phyloP scores from a whole-genome alignment of 345 rosid genomes.

The Lepidium didymum region DNA sequence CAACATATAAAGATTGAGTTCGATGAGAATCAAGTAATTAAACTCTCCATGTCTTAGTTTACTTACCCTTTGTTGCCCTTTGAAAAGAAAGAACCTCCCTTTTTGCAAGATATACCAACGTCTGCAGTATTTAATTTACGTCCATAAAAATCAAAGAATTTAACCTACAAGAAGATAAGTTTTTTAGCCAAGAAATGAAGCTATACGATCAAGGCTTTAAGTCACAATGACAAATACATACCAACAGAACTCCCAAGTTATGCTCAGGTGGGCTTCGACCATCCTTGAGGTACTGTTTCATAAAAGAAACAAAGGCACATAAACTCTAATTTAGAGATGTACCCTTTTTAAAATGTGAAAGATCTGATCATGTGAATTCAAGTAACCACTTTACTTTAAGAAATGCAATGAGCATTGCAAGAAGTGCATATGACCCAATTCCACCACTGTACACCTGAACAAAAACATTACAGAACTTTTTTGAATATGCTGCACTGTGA shows the following conservation, averaged over 20 bases:
- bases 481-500: constrained; percentile 12
- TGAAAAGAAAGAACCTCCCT: constrained; percentile 53
- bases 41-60: background rate
- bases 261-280: constrained; percentile 48
- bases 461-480: background rate
- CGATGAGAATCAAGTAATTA: background rate
- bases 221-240: constrained; percentile 26
- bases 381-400: constrained; percentile 46
- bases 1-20: background rate
- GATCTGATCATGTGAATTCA: background rate
- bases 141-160: constrained; percentile 87
- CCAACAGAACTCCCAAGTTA: constrained; percentile 88
- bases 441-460: constrained; percentile 92
- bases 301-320: background rate
- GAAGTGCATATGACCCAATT: constrained; percentile 87
- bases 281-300: constrained; percentile 52
- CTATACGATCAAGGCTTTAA: background rate
- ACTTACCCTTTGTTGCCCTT: constrained; percentile 71
- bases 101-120: constrained; percentile 90
- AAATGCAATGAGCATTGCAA: constrained; percentile 78
- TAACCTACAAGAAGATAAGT: constrained; percentile 42
- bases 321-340: background rate
- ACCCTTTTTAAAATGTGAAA: background rate
- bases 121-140: constrained; percentile 61
- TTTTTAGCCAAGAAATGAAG: constrained; percentile 3